phyloP scores from a whole-genome alignment of 352 stramenopile genomes.

The Pythium plurisporium region DNA sequence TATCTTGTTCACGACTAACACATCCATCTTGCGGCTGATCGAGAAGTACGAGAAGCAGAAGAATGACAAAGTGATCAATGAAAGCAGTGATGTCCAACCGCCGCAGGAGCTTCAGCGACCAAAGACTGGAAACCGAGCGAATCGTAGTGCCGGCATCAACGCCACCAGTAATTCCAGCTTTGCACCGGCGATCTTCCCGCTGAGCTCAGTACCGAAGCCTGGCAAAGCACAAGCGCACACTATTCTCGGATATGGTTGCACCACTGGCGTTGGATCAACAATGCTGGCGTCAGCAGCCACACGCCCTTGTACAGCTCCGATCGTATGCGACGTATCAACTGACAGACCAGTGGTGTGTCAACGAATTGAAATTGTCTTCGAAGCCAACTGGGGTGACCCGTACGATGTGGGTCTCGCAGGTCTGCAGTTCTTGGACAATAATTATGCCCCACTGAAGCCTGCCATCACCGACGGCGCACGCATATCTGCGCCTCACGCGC shows the following conservation, averaged over 20 bases:
- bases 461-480: slow-evolving; percentile 20
- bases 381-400: slow-evolving; percentile 71
- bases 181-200: slow-evolving; percentile 20
- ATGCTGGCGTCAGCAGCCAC: background rate
- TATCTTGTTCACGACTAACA: slow-evolving; percentile 81
- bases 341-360: slow-evolving; percentile 46
- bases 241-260: slow-evolving; percentile 2
- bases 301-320: slow-evolving; percentile 59
- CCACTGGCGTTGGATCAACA: background rate
- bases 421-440: slow-evolving; percentile 56
- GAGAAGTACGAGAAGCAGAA: slow-evolving; percentile 74
- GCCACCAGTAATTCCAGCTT: background rate
- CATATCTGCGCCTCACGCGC: slow-evolving; percentile 34
- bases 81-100: background rate
- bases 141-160: slow-evolving; percentile 18
- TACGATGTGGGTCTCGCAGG: slow-evolving; percentile 60
- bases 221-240: slow-evolving; percentile 18
- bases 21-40: slow-evolving; percentile 69
- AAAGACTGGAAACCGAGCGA: slow-evolving; percentile 47
- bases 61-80: slow-evolving; percentile 13
- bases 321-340: slow-evolving; percentile 35
- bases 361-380: slow-evolving; percentile 45
- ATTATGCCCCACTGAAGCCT: slow-evolving; percentile 39
- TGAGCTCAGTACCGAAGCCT: slow-evolving; percentile 40
- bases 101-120: slow-evolving; percentile 31